Conservation (phyloP, 768 basidiomycete genomes). For the Boletus reticulatus region DNA sequence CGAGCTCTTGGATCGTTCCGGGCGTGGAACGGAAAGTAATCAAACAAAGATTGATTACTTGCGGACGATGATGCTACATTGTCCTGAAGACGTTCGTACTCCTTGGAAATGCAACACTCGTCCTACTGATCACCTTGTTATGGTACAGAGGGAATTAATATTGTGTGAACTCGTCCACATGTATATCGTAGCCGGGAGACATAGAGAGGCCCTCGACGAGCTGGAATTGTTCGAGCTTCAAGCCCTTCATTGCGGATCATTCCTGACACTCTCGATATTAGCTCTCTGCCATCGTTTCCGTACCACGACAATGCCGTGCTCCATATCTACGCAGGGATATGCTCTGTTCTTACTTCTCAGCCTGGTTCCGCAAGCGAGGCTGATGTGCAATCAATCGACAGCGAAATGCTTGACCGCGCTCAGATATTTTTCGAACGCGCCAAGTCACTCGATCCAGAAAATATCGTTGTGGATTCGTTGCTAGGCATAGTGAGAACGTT, state of each 20-base stretch:
- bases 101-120: not conserved
- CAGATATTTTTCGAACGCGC: slow-evolving; percentile 67
- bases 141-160: slow-evolving; percentile 63
- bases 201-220: slow-evolving; percentile 78
- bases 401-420: slow-evolving; percentile 45
- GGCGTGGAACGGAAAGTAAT: slow-evolving; percentile 25
- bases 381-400: slow-evolving; percentile 27
- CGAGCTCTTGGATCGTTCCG: slow-evolving; percentile 44
- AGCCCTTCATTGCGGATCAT: not conserved
- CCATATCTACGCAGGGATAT: slow-evolving; percentile 80
- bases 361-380: slow-evolving; percentile 8
- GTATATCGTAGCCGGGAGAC: slow-evolving; percentile 54
- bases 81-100: slow-evolving; percentile 57
- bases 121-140: slow-evolving; percentile 11
- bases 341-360: slow-evolving; percentile 64
- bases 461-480: slow-evolving; percentile 51
- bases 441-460: slow-evolving; percentile 54
- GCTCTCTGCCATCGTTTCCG: slow-evolving; percentile 85
- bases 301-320: slow-evolving; percentile 79
- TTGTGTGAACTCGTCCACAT: slow-evolving; percentile 73
- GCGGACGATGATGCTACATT: slow-evolving; percentile 67
- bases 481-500: slow-evolving; percentile 45
- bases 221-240: slow-evolving; percentile 66
- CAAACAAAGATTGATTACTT: slow-evolving; percentile 56
- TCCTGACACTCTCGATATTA: slow-evolving; percentile 28